Base-by-base conservation (phyloP, 106 monocot species). In the Agapanthus africanus region DNA sequence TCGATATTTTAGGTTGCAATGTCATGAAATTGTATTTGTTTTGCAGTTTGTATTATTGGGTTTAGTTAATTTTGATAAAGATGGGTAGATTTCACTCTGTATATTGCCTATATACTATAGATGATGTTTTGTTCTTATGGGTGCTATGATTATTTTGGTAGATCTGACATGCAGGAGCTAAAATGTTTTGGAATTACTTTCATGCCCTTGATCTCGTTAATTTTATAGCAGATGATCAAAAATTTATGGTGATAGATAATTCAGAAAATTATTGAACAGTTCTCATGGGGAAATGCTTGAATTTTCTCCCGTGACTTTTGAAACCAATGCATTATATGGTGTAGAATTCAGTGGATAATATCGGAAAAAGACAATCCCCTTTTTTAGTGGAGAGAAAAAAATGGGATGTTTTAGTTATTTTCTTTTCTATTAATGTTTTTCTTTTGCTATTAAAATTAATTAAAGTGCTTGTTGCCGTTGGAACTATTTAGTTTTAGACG, bases 101-200 rank as follows among this genome's bases (percentile, higher is more conserved):
- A 36, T 19, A 11, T 1, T 35, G 61, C n/a, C 25, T 14, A 21
- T 0, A 35, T 33, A 18, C 3, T 34, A 18, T 13, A 32, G 61
- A 61, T 1, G 28, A 14, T 30, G 28, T 27, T 61, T 61, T 34
- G 35, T 34, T 33, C n/a, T 61, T 59, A 9, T 61, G 61, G n/a
- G 35, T 7, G 32, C 59, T 32, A 56, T 65, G 42, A 13, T 46
- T 44, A n/a, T 67, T 42, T 47, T 42, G 66, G 18, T 47, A n/a
- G 23, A 67, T 42, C 67, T 67, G 47, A 67, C 32, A 33, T 46
- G 67, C 19, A 67, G 47, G 30, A 67, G 18, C 1, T 31, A 31
- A 47, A 67, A 47, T 13, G 25, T 65, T 2, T 11, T 25, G 27
- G 18, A 67, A 67, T 67, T 67, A 67, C 67, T 30, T 67, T 30